These are phyloP conservation scores for Aspergillus ruber DNA, from an alignment of 2,329 filamentous ascomycete genomes.

Conservation along the genomic window DNA sequence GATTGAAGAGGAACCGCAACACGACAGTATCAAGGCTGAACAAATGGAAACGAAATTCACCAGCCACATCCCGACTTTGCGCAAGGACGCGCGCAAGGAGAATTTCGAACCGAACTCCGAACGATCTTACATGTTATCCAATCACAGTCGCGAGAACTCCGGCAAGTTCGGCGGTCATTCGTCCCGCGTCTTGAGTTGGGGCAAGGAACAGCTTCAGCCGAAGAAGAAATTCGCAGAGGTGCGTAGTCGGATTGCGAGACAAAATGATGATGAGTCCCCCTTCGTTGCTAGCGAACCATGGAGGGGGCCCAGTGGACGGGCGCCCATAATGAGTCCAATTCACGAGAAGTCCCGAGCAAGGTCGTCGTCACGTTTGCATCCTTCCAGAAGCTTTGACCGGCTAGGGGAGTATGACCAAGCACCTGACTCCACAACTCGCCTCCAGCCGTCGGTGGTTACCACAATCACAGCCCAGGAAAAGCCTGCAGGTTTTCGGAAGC, in stretches of 20 bases:
- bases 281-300: slow-evolving; percentile 51
- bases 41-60: slow-evolving; percentile 16
- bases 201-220: slow-evolving; percentile 33
- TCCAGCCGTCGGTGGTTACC: slow-evolving; percentile 26
- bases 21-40: slow-evolving; percentile 6
- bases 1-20: slow-evolving; percentile 24
- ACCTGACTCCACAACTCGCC: slow-evolving; percentile 16
- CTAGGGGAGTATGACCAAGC: slow-evolving; percentile 24
- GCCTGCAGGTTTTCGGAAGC: slow-evolving; percentile 4
- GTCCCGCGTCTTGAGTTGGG: slow-evolving; percentile 24
- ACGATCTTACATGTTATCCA: slow-evolving; percentile 6
- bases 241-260: slow-evolving; percentile 28
- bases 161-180: slow-evolving; percentile 47
- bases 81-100: slow-evolving; percentile 10
- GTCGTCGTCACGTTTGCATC: slow-evolving; percentile 47
- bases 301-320: slow-evolving; percentile 67
- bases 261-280: slow-evolving; percentile 25
- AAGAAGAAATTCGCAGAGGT: slow-evolving; percentile 29
- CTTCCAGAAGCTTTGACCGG: slow-evolving; percentile 15
- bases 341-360: slow-evolving; percentile 53
- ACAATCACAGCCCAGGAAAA: slow-evolving; percentile 22
- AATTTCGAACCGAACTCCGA: slow-evolving; percentile 1
- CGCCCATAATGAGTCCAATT: slow-evolving; percentile 57
- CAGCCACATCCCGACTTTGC: slow-evolving; percentile 24
- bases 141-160: slow-evolving; percentile 36